Base-by-base conservation (phyloP, 2,329 filamentous ascomycete species). In the Cladosporium phlei region DNA sequence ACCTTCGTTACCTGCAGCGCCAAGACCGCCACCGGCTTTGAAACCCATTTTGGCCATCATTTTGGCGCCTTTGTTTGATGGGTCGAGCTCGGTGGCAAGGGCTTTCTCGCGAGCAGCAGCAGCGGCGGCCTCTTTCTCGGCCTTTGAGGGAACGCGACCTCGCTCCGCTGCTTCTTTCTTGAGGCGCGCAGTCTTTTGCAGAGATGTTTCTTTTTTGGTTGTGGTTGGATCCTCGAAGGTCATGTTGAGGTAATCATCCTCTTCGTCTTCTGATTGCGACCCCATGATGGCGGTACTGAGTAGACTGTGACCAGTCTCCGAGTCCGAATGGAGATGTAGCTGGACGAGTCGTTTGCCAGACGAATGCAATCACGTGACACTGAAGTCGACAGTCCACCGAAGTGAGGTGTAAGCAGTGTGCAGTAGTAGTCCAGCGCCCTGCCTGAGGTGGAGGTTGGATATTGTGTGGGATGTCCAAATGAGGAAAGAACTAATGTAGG, bases 21-120 rank as follows among this genome's bases (percentile, higher is more conserved):
- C 93, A 3, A 97, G 72, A 0, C 82, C 77, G 27, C 80, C 81
- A 19, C 90, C 89, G 16, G 79, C 73, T 48, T 81, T 84, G 70
- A 94, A 98, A 1, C 93, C 93, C 76, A 98, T 87, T 67, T 88
- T 91, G 17, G 88, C 85, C 90, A 98, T 95, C 88, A 98, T 96
- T 54, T 87, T 82, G 52, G 94, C 80, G 1, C 91, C 93, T 63
- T 96, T 97, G 7, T 38, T 50, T 5, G 40, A 44, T 4, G 40
- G 19, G 43, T 82, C 78, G 5, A 95, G 72, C 38, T 93, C 73
- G 4, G 85, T 86, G 4, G 82, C 77, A 20, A 96, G 78, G 0
- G 86, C 88, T 28, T 77, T 79, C 64, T 96, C 87, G 43, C 88
- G 83, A 12, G 80, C 80, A 32, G 75, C 77, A 7, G 77, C 79